phyloP scores from a whole-genome alignment of 768 basidiomycete genomes.

The Mycena crocata region DNA sequence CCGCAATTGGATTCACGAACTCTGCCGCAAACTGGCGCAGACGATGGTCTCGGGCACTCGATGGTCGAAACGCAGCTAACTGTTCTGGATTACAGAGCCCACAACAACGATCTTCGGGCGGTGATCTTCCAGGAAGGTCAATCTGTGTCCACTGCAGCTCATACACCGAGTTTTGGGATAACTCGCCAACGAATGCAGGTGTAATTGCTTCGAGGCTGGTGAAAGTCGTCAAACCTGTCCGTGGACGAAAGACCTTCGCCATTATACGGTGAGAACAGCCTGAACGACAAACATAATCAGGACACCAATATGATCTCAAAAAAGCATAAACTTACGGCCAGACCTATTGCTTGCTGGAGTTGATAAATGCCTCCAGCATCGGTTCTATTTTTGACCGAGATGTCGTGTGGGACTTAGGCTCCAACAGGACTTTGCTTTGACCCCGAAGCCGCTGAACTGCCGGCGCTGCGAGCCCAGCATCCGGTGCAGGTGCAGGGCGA shows the following conservation, averaged over 20 bases:
- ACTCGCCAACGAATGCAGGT: background rate
- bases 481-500: background rate
- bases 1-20: slow-evolving; percentile 9
- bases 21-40: slow-evolving; percentile 11
- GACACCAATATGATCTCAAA: background rate
- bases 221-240: slow-evolving; percentile 11
- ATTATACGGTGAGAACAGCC: slow-evolving; percentile 25
- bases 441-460: background rate
- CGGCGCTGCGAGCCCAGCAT: background rate
- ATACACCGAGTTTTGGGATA: slow-evolving; percentile 14
- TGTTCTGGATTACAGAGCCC: slow-evolving; percentile 12
- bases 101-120: slow-evolving; percentile 24
- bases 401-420: slow-evolving; percentile 11
- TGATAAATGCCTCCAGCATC: slow-evolving; percentile 27
- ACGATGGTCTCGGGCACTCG: slow-evolving; percentile 17
- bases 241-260: slow-evolving; percentile 20
- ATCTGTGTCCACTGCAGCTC: slow-evolving; percentile 17
- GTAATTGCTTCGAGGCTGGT: background rate
- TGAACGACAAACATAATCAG: background rate
- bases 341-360: slow-evolving; percentile 3
- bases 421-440: background rate
- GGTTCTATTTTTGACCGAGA: slow-evolving; percentile 16
- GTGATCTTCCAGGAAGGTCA: slow-evolving; percentile 5
- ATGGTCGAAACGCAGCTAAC: background rate
- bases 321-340: background rate